Base-by-base conservation (phyloP, 306 rosid genomes). In the Fragaria nilgerrensis region DNA sequence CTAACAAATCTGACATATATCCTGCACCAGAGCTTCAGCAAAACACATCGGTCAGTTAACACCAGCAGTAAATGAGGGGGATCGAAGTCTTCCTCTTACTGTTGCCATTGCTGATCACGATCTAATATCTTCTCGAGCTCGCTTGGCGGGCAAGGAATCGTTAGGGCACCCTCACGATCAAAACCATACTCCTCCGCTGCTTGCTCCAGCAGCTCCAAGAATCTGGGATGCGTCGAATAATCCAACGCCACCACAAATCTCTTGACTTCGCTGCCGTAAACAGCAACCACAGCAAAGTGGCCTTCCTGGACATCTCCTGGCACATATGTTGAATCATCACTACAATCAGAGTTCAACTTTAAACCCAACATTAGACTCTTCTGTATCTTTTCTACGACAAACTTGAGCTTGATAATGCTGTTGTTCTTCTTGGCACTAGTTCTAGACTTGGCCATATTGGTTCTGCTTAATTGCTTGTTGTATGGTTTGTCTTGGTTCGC, bases 171-270 rank as follows among this genome's bases (percentile, higher is more conserved):
- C 37, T 89, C 92, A 27, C 79, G 93, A 68, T 85, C 90, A 79
- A 92, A 95, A 0, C 98, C 96, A 39, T 88, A 95, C 81, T 92
- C 96, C 68, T 95, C 93, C 5, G 87, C 96, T 70, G 97, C 88
- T 83, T 84, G 74, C 76, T 89, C 93, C 84, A 92, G 56, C 7
- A 95, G 82, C 78, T 85, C 81, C 79, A 87, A n/a, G 63, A 94
- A 92, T 1, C 37, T 63, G n/a, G 97, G 92, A 73, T 85, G 85
- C 0, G 78, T 74, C 73, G 92, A 87, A 73, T 86, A 94, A 25
- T 86, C 81, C 59, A 95, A 75, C n/a, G 97, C 92, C 50, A 90
- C 85, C 53, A 90, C 90, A 17, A 92, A 88, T 75, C 96, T 90
- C 83, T 82, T 89, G 9, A 86, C 73, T 59, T 81, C 83, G 2